Evolutionary conservation across 1,284 basidiomycete genomes (phyloP), one percentile per base, ranked within the genome.

Genomic region (Trametes hirsuta): DNA sequence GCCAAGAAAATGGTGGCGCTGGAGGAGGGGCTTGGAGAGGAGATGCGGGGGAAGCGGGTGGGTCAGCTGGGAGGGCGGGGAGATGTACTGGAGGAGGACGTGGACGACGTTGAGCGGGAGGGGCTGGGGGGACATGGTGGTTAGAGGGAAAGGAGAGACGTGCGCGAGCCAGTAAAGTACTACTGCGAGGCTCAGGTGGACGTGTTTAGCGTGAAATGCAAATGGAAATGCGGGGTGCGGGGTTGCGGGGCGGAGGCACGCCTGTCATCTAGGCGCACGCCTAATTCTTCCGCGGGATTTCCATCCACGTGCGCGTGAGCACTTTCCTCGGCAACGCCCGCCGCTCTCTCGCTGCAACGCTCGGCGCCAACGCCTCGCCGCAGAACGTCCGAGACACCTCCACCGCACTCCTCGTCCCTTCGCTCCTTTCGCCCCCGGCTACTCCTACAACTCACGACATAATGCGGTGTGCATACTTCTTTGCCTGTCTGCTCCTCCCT

Each of bases 1-100:
- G 24, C 74, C 68, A 56, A 91, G 83, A 70, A 88, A 87, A 69
- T 83, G 81, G 68, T 90, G 90, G 44, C 90, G 79, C 70, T 89
- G 83, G 3, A 79, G 76, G 37, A 91, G 80, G 34, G 82, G 74
- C 5, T 71, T 73, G 2, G 88, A 89, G 57, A 91, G 66, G 50
- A 91, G 79, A 69, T 87, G 81, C 0, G 79, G 74, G 1, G 89
- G 88, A 37, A 91, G 71, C 0, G 80, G 76, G 9, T 76, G 74
- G 24, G 72, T 69, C 59, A 84, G 75, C 61, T 78, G 76, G 1
- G 80, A 79, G 2, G 81, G 78, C 9, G 84, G 82, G n/a, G 76
- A 74, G 57, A 90, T 84, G 71, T 86, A 84, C 66, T 83, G 79
- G 24, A 91, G 81, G 44, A 86, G 68, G 61, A 83, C 70, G 53